Evolutionary conservation across 768 basidiomycete species (phyloP), one percentile per base, ranked within the genome.

Genomic region (Hypholoma sublateritium): DNA sequence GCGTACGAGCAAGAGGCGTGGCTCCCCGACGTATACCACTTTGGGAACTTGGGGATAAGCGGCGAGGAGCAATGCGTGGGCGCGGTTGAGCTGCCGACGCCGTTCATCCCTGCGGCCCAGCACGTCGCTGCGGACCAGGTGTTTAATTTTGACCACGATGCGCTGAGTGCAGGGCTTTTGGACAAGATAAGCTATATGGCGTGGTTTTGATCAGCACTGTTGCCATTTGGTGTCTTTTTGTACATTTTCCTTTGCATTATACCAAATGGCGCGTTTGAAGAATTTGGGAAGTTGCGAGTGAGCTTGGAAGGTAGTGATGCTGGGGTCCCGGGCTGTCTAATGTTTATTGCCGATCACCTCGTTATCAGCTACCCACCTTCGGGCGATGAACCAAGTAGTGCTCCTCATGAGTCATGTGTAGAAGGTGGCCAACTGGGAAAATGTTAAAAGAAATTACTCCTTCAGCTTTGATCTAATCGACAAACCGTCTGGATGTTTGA

Each of bases 161-260:
- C 82, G 22, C 65, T 87, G 58, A 80, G 76, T 25, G 74, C 76
- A 45, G 78, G 81, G 46, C 70, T 83, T 57, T 78, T 84, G 55
- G 82, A 81, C 60, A 83, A 80, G 61, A 85, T 83, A 35, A 82
- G 81, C 55, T 86, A 84, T 66, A 86, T 87, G 85, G 83, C 84
- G 22, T 87, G 85, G 85, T 87, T 87, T 63, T 87, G 42, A 56
- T 12, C 7, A n/a, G 25, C 24, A 39, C 4, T 28, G 7, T 28
- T 28, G n/a, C n/a, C n/a, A n/a, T n/a, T n/a, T n/a, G n/a, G n/a
- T n/a, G n/a, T n/a, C n/a, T n/a, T n/a, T n/a, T n/a, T n/a, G n/a
- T n/a, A n/a, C n/a, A n/a, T n/a, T n/a, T n/a, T n/a, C n/a, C n/a
- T n/a, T n/a, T n/a, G n/a, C n/a, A n/a, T n/a, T n/a, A n/a, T n/a